Evolutionary conservation across 2,329 filamentous ascomycete species (phyloP).

Genomic region (Pyrenophora tritici-repentis): DNA sequence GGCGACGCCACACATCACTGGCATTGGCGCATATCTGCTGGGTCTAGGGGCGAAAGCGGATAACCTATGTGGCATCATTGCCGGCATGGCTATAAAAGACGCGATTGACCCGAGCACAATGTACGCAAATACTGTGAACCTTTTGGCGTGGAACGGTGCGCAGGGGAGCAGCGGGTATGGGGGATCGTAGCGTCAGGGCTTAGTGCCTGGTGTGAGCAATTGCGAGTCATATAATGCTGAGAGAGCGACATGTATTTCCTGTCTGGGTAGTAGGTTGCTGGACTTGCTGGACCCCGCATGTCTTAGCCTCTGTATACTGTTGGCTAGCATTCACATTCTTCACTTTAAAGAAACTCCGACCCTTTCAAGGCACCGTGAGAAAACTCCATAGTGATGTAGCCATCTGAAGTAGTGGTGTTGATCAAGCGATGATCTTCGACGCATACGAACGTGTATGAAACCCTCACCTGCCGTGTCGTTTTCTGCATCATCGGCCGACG

Average conservation of each 20-base stretch:
- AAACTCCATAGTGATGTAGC: no score
- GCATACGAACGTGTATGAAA: not conserved
- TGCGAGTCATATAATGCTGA: not conserved
- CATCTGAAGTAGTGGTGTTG: not conserved
- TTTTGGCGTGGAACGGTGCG: constrained; percentile 58
- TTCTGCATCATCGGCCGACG: not conserved
- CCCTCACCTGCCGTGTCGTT: constrained; percentile 5
- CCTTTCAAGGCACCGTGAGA: no score
- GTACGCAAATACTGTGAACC: constrained; percentile 52
- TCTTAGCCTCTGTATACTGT: no score
- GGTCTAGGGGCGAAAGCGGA: constrained; percentile 44
- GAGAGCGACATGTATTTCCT: no score
- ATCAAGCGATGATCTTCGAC: not conserved
- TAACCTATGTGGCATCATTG: constrained; percentile 55
- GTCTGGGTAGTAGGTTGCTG: no score
- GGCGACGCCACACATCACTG: constrained; percentile 72
- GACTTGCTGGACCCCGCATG: no score
- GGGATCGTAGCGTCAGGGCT: not conserved
- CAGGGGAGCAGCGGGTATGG: not conserved
- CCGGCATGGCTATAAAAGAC: constrained; percentile 47
- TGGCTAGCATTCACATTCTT: no score
- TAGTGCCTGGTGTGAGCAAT: not conserved
- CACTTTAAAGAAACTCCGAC: no score
- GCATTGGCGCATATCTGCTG: constrained; percentile 71
- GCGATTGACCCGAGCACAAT: constrained; percentile 42